These are phyloP conservation scores for Hyphopichia buzzinii DNA, from an alignment of 1,139 yeast genomes.

Conservation along the genomic window DNA sequence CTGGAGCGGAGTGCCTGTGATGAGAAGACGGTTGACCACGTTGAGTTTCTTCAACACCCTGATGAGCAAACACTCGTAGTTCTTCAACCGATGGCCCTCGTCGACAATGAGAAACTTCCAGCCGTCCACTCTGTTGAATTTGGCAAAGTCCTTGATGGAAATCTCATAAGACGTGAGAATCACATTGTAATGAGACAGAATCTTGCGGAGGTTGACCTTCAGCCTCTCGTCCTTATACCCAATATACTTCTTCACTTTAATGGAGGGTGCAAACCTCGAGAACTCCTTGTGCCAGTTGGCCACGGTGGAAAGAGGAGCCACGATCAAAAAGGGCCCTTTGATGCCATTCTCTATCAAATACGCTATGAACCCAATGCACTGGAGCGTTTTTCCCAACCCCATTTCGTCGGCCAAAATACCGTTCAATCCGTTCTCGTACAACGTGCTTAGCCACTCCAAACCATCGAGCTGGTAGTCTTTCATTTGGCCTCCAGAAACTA, in stretches of 20 bases:
- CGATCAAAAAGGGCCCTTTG: slow-evolving; percentile 79
- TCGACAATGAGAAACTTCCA: slow-evolving; percentile 94
- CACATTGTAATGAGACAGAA: slow-evolving; percentile 30
- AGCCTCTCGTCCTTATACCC: slow-evolving; percentile 62
- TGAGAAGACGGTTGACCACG: slow-evolving; percentile 66
- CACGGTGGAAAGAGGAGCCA: slow-evolving; percentile 85
- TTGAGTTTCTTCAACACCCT: slow-evolving; percentile 64
- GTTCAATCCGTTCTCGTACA: slow-evolving; percentile 90
- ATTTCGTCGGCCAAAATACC: slow-evolving; percentile 96
- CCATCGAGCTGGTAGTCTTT: slow-evolving; percentile 89
- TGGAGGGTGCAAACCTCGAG: slow-evolving; percentile 65
- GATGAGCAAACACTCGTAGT: slow-evolving; percentile 73
- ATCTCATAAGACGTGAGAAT: slow-evolving; percentile 83
- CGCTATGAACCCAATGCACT: slow-evolving; percentile 75
- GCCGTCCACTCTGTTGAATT: slow-evolving; percentile 41
- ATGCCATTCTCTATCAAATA: slow-evolving; percentile 79
- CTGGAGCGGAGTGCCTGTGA: slow-evolving; percentile 94
- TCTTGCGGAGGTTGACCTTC: slow-evolving; percentile 23
- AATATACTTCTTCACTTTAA: slow-evolving; percentile 62
- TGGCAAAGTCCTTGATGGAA: slow-evolving; percentile 61
- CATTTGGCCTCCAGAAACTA: slow-evolving; percentile 65
- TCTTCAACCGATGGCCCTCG: slow-evolving; percentile 91
- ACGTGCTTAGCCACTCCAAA: slow-evolving; percentile 81
- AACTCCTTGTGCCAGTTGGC: slow-evolving; percentile 83
- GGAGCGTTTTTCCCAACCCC: slow-evolving; percentile 94